Base-by-base conservation (phyloP, 75 land plant genomes). In the Sequoiadendron giganteum region DNA sequence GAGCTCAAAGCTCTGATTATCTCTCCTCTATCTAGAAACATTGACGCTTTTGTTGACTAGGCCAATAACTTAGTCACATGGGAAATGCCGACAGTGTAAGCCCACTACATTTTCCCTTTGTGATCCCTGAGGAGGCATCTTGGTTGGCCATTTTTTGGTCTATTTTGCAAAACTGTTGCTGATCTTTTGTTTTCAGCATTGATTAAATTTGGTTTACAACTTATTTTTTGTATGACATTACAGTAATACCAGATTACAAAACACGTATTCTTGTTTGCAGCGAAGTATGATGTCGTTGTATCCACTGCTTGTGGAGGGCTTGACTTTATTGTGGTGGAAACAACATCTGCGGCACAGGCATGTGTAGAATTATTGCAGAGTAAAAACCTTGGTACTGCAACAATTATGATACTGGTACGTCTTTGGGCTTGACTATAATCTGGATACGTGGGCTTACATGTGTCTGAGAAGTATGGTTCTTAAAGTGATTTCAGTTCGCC, bases 251-350 rank as follows among this genome's bases (percentile, higher is more conserved):
- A 85, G 19, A 54, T 7, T 85, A 32, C 16, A 14, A 13, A 49
- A 32, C 14, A 52, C 11, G 5, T 30, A 52, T 36, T 15, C 56
- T 28, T 87, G 49, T 82, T 47, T 96, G 92, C 99, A 98, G 97
- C 94, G 86, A 98, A 96, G 77, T 98, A 94, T 91, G 98, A 98
- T 90, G 89, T 96, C 77, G 99, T 97, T 28, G 93, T 98, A 89
- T 98, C 99, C 86, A 96, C 96, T 58, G 98, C 99, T 43, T 98
- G 98, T 89, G 85, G 95, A 84, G 99, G 97, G 34, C 93, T 97
- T 85, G 99, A 96, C 83, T 96, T 93, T 87, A 95, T 97, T 84
- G 95, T 97, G 49, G 99, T 97, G 21, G 97, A 97, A 80, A 97
- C 98, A 82, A 92, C 99, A 75, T 84, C 83, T 78, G 94, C 95